Evolutionary conservation across 331 rosid genomes (phyloP), one percentile per base, ranked within the genome.

Genomic region (Pyrus hybrid): DNA sequence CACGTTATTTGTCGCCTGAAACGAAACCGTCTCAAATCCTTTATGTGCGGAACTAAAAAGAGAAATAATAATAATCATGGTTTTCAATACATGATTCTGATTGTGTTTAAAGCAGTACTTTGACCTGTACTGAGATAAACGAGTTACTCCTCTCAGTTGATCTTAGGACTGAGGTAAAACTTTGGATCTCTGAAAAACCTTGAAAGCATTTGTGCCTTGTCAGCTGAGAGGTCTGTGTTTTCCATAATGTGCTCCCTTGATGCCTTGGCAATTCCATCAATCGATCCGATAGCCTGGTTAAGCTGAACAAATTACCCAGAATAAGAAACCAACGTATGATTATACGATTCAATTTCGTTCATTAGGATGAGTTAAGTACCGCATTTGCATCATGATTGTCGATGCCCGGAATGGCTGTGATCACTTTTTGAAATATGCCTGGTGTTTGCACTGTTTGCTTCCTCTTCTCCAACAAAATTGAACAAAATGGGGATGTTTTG

Each of bases 341-440:
- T 43, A 12, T 12, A 43, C 2, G 16, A 43, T 43, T 43, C 45
- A 43, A 43, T 12, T 43, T 4, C 49, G 49, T 43, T 41, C 49
- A 12, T 43, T 11, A 43, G 14, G 49, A 12, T 12, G 49, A 43
- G 49, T 43, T 12, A 12, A 13, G 68, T 76, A 92, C 96, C 85
- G 97, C 82, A 75, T 90, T 87, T 62, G 97, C 97, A 73, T 94
- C 96, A 66, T 94, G 99, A 81, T 72, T 81, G 82, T 94, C 93
- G 45, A 94, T 79, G 81, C 96, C 86, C 29, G 97, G 96, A 69
- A 92, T 85, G 73, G 95, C 84, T 63, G 97, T 87, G 72, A 90
- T 72, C 85, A 91, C 96, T 80, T 79, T 86, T 10, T 83, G 88
- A 84, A 88, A 90, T 29, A 80, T 76, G 63, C 88, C 83, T 91